Evolutionary conservation across 495 filamentous ascomycete genomes (phyloP).

Genomic region (Aspergillus carlsbadensis): DNA sequence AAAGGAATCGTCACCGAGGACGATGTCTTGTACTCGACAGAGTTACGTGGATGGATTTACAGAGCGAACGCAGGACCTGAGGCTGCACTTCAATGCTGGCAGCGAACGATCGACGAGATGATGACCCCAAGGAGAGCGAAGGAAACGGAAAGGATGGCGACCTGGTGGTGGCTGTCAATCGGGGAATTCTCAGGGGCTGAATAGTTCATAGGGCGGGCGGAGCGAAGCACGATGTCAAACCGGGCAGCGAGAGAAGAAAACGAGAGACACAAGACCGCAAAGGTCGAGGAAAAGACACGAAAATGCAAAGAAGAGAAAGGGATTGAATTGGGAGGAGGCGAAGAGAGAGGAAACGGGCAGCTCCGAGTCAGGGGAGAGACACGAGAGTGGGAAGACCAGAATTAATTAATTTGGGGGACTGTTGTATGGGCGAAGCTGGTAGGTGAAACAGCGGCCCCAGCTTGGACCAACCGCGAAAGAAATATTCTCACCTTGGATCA

Average conservation of each 20-base stretch:
- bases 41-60: slow-evolving; percentile 1
- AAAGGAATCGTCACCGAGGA: slow-evolving; percentile 14
- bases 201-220: slow-evolving; percentile 11
- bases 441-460: slow-evolving; percentile 11
- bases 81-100: neutral
- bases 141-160: slow-evolving; percentile 17
- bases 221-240: slow-evolving; percentile 26
- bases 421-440: neutral
- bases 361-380: slow-evolving; percentile 1
- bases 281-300: slow-evolving; percentile 1
- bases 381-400: neutral
- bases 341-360: neutral
- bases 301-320: slow-evolving; percentile 5
- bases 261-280: slow-evolving; percentile 5
- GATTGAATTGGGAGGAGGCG: slow-evolving; percentile 17
- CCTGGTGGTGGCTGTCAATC: slow-evolving; percentile 24
- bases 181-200: slow-evolving; percentile 17
- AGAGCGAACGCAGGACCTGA: slow-evolving; percentile 7
- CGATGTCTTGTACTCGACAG: slow-evolving; percentile 4
- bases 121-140: slow-evolving; percentile 5
- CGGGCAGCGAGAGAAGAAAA: slow-evolving; percentile 15
- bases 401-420: slow-evolving; percentile 9
- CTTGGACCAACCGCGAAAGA: neutral
- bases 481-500: slow-evolving; percentile 1
- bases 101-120: neutral